Base-by-base conservation (phyloP, 345 rosid genomes). In the Stellera chamaejasme region DNA sequence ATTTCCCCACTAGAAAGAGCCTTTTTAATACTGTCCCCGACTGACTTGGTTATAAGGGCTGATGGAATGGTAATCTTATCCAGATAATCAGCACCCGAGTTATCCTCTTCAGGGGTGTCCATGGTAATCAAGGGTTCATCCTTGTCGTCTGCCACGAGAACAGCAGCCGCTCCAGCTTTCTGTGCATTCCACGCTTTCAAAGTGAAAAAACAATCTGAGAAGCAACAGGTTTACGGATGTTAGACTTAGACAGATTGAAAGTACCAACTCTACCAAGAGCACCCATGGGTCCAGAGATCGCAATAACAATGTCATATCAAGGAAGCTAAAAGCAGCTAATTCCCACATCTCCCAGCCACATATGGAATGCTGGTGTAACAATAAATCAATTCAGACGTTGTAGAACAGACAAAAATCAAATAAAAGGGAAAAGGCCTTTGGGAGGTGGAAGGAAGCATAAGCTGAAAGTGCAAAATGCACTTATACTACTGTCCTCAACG, bases 101-200 rank as follows among this genome's bases (percentile, higher is more conserved):
- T 50, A 7, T 56, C 85, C 69, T 72, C 82, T 50, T 66, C 82
- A 43, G 85, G 87, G 50, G 28, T 68, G 69, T 79, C 91, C 87
- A 84, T 84, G 27, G 91, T 84, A 61, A 84, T 77, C 71, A 84
- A 63, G 1, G 75, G 80, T 43, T 72, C 83, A 27, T 3, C 10
- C 67, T 46, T 70, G 66, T 66, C 69, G 52, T 84, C 82, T 2
- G 87, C 72, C 13, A 84, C 83, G 16, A 84, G 80, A 61, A 84
- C 63, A 13, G 91, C 87, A 1, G 91, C 83, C 54, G 83, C 91
- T 53, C 85, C 83, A 26, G 67, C 78, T 5, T 69, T 75, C 55
- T 81, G 87, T 0, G 83, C 87, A 65, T 81, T 77, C 87, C 87
- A 81, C 6, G 91, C 83, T 77, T 84, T 84, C 69, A 50, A 41